phyloP scores from a whole-genome alignment of 257 asterid genomes.

The Solanum clarkiae region DNA sequence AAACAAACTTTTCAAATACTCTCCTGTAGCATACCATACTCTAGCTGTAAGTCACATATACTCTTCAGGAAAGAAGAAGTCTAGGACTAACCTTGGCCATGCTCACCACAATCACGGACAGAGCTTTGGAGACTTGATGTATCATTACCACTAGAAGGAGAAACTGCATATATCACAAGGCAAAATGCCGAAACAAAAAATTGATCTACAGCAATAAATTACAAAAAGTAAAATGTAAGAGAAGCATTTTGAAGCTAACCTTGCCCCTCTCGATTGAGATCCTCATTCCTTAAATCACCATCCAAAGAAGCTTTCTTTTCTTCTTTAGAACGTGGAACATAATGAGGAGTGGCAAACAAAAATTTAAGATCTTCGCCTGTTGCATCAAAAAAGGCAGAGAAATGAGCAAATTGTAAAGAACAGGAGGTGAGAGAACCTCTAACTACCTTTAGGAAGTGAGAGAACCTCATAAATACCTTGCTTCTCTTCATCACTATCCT shows the following conservation, averaged over 20 bases:
- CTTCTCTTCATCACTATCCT: background rate
- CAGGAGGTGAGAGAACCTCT: background rate
- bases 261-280: background rate
- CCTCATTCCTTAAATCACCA: background rate
- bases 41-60: background rate
- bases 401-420: background rate
- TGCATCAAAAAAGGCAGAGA: background rate
- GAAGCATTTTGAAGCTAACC: background rate
- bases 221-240: background rate
- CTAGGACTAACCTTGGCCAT: background rate
- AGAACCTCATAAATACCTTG: background rate
- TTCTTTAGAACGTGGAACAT: background rate
- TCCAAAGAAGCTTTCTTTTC: background rate
- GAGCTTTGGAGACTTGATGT: background rate
- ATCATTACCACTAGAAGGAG: background rate
- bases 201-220: background rate
- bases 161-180: background rate
- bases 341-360: slow-evolving; percentile 3
- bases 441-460: background rate
- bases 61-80: background rate
- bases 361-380: background rate
- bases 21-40: slow-evolving; percentile 13
- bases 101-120: background rate
- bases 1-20: slow-evolving; percentile 17
- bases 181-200: background rate